Evolutionary conservation across 495 filamentous ascomycete species (phyloP), one percentile per base, ranked within the genome.

Genomic region (Penicillium canescens): DNA sequence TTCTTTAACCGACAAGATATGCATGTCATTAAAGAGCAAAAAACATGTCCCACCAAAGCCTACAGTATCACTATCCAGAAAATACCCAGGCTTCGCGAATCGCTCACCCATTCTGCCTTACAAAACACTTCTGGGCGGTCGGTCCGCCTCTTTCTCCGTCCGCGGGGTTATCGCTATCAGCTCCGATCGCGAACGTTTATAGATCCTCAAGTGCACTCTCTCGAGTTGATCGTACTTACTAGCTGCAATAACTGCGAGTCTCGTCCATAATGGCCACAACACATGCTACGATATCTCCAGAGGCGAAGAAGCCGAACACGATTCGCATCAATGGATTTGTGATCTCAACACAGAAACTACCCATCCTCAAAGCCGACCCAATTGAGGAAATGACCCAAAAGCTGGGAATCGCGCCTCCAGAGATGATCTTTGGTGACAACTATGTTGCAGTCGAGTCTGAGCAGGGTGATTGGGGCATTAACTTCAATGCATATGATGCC

Each of bases 371-470:
- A 69, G 82, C 91, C 18, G 87, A 80, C 12, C 89, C 93, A 20
- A 98, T 98, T 67, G 93, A 96, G 62, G 82, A 84, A 37, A 89
- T 98, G 84, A 85, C 83, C 14, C 71, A 78, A 46, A 81, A 82
- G 42, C 81, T 98, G 11, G 85, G 85, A 12, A 96, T 98, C 69
- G 79, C 91, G 11, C 85, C 90, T 6, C 94, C 95, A 2, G 94
- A 98, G 73, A 98, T 98, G 94, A 98, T 98, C 34, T 98, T 98
- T 62, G 94, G 94, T 31, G 91, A 98, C 73, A 98, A 98, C 70
- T 76, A 83, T 31, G 85, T 95, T 21, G 68, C 77, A 3, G 80
- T 98, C 21, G 78, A 84, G 50, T 90, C 98, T 69, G 48, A 72
- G 18, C 75, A 76, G 16, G 83, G 76, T 51, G 83, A 84, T 7